phyloP scores from a whole-genome alignment of 176 grass and related monocot species.

The Triticum monococcum region DNA sequence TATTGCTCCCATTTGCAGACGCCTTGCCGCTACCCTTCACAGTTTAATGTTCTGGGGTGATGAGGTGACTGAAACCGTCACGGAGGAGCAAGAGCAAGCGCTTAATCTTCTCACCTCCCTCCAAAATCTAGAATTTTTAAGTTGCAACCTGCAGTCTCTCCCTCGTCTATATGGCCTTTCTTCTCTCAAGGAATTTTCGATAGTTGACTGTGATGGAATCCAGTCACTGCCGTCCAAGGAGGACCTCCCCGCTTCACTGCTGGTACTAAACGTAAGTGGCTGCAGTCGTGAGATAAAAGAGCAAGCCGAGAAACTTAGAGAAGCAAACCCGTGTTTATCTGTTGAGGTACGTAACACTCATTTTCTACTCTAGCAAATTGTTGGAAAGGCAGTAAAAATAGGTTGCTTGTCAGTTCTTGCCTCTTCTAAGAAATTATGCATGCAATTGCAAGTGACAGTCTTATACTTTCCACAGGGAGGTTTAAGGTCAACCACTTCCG shows the following conservation, averaged over 20 bases:
- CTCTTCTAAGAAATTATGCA: constrained; percentile 34
- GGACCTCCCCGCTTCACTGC: no score
- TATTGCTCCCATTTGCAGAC: neutral
- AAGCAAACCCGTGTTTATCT: no score
- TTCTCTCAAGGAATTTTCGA: neutral
- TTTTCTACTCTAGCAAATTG: constrained; percentile 44
- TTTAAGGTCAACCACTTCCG: no score
- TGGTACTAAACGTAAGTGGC: neutral
- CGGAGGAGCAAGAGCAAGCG: neutral
- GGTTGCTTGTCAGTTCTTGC: neutral
- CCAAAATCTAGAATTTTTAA: fast-evolving
- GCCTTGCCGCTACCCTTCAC: neutral
- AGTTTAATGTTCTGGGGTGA: fast-evolving
- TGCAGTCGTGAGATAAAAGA: no score
- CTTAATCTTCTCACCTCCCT: neutral
- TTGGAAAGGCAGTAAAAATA: constrained; percentile 88
- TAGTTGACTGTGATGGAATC: fast-evolving
- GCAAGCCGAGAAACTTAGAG: no score
- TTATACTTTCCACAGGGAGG: constrained; percentile 22
- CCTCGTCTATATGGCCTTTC: neutral
- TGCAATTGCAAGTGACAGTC: no score
- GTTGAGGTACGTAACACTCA: no score
- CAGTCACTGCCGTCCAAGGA: neutral
- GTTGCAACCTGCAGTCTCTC: neutral
- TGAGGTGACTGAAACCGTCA: neutral